phyloP scores from a whole-genome alignment of 2,329 filamentous ascomycete species.

The Aspergillus fumigatiaffinis region DNA sequence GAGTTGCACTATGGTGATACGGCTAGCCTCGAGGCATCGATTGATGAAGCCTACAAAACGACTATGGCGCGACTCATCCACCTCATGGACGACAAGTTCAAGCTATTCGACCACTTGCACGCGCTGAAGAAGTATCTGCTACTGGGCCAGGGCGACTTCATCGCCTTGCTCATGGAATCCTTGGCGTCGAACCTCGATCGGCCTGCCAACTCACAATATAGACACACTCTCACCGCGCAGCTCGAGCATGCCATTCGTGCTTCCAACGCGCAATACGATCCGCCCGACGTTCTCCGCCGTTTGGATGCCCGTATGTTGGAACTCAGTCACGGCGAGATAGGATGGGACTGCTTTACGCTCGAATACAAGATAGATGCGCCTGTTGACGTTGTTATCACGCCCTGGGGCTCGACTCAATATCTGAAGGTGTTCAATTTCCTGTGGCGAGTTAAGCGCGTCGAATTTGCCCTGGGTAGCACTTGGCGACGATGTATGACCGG shows the following conservation, averaged over 20 bases:
- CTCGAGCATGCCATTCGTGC: constrained; percentile 95
- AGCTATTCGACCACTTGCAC: constrained; percentile 84
- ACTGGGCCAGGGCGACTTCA: constrained; percentile 94
- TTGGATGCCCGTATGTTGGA: constrained; percentile 98
- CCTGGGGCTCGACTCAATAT: constrained; percentile 93
- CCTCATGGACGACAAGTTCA: constrained; percentile 93
- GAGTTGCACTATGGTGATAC: constrained; percentile 92
- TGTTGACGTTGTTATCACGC: constrained; percentile 93
- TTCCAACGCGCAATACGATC: constrained; percentile 95
- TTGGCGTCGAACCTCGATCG: constrained; percentile 87
- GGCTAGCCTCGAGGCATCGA: constrained; percentile 83
- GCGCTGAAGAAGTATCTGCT: constrained; percentile 94
- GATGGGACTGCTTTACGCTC: constrained; percentile 98
- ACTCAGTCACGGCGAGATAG: constrained; percentile 91
- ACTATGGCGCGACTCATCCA: constrained; percentile 94
- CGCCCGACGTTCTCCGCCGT: constrained; percentile 81
- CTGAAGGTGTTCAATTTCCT: constrained; percentile 99
- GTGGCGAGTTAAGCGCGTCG: constrained; percentile 96
- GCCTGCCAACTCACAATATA: constrained; percentile 93
- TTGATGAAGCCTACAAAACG: constrained; percentile 95
- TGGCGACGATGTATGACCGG: constrained; percentile 98
- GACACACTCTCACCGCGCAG: constrained; percentile 95
- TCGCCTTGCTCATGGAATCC: constrained; percentile 94
- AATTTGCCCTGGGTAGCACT: constrained; percentile 84
- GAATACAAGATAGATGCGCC: constrained; percentile 98